Evolutionary conservation across 495 filamentous ascomycete genomes (phyloP), one percentile per base, ranked within the genome.

Genomic region (Podospora anserina): DNA sequence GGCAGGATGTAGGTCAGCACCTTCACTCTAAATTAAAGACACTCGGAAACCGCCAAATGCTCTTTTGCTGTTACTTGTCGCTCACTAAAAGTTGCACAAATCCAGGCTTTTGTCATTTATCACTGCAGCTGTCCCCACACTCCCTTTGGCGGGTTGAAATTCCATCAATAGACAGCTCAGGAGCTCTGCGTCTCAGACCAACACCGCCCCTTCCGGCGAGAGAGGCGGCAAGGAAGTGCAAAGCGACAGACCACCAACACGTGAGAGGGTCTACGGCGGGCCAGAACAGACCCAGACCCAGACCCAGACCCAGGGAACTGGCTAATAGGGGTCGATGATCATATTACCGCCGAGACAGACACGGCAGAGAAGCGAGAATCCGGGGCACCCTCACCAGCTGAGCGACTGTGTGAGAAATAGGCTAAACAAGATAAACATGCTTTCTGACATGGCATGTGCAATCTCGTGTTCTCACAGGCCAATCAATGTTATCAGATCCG

Each of bases 381-480:
- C 55, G 55, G 55, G 55, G 55, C n/a, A 58, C 55, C 55, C 23
- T 26, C 55, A 2, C n/a, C 55, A 58, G 5, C 39, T 49, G 39
- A 49, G 15, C 39, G 39, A 49, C 5, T 18, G 23, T 19, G 9
- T 58, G 55, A 58, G n/a, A 58, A 58, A 58, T 58, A 58, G 55
- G 55, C 55, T 58, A 58, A 58, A 58, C 4, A 26, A 19, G n/a
- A 26, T 58, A 58, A 26, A 58, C 55, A 26, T 3, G 55, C 55
- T 58, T 58, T 58, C n/a, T 58, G 55, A 58, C 39, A 49, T 49
- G 39, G 55, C 55, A 58, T 58, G 19, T 19, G 55, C 55, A 58
- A 19, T 58, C 23, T 58, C 55, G 39, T 49, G 39, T 49, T 49
- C 23, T 23, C 39, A 49, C 39, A 49, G 15, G 15, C 39, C 39